Conservation (phyloP, 2,329 filamentous ascomycete genomes). For the Sporothrix globosa region DNA sequence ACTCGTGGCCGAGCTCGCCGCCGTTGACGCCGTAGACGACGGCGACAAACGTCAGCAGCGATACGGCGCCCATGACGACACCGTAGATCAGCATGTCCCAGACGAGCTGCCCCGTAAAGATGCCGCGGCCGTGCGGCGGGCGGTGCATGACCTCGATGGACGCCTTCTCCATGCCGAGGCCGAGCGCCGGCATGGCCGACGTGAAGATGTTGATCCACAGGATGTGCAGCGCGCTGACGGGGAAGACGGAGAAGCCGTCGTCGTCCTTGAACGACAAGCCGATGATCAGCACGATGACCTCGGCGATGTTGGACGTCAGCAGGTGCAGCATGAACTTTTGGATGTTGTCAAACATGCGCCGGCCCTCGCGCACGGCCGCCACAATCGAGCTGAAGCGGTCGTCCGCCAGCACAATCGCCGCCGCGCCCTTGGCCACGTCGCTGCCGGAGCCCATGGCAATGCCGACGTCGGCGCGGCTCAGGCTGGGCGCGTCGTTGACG, state of each 20-base stretch:
- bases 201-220: conserved; percentile 96
- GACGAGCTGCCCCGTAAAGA: conserved; percentile 78
- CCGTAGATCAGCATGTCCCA: conserved; percentile 81
- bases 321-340: conserved; percentile 85
- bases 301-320: conserved; percentile 78
- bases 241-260: conserved; percentile 76
- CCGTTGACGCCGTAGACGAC: conserved; percentile 60
- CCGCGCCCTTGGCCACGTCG: conserved; percentile 82
- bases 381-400: conserved; percentile 90
- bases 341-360: conserved; percentile 86
- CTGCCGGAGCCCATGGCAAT: conserved; percentile 90
- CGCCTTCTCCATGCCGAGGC: conserved; percentile 77
- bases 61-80: conserved; percentile 73
- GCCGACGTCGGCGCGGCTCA: conserved; percentile 80
- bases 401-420: conserved; percentile 80
- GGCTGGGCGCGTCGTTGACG: conserved; percentile 82
- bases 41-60: conserved; percentile 67
- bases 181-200: conserved; percentile 84
- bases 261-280: conserved; percentile 80
- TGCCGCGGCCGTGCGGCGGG: conserved; percentile 74
- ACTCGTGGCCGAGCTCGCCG: conserved; percentile 61
- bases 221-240: conserved; percentile 81
- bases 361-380: conserved; percentile 78
- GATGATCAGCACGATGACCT: conserved; percentile 78
- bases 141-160: conserved; percentile 77